These are phyloP conservation scores for Ustilago loliicola DNA, from an alignment of 1,284 basidiomycete species.

Conservation along the genomic window DNA sequence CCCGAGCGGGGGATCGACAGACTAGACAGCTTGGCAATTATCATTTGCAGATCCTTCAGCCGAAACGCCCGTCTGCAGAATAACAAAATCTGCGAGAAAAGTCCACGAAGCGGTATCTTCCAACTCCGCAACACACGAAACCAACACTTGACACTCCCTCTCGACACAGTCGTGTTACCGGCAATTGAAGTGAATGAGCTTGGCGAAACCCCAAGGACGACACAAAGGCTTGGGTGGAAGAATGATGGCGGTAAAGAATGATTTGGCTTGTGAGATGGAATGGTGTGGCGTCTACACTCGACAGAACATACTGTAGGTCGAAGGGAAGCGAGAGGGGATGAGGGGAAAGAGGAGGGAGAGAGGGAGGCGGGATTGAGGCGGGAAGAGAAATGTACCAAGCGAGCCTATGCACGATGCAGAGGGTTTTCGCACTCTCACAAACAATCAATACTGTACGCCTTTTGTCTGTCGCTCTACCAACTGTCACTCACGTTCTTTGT, in stretches of 20 bases:
- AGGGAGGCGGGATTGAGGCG: not conserved
- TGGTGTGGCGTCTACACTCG: not conserved
- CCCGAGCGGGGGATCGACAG: too few species aligned
- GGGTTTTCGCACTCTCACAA: not conserved
- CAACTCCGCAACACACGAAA: slow-evolving; percentile 1
- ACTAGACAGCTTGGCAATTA: too few species aligned
- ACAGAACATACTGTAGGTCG: not conserved
- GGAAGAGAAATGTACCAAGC: slow-evolving; percentile 13
- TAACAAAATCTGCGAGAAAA: slow-evolving; percentile 8
- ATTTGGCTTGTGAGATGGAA: not conserved
- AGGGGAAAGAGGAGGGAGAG: not conserved
- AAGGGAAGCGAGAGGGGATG: not conserved
- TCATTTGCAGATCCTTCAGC: too few species aligned
- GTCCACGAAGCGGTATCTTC: not conserved
- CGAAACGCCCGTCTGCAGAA: not conserved
- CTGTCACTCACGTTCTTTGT: not conserved
- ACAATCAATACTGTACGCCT: not conserved
- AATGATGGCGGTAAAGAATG: slow-evolving; percentile 2
- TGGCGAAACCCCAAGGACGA: not conserved
- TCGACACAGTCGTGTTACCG: too few species aligned
- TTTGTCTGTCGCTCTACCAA: not conserved
- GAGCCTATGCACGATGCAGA: slow-evolving; percentile 21
- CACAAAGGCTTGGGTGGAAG: not conserved
- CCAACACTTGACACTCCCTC: too few species aligned
- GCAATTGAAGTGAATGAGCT: not conserved